These are phyloP conservation scores for Acanthamoeba castellanii DNA, from an alignment of 208 protist species.

Conservation along the genomic window DNA sequence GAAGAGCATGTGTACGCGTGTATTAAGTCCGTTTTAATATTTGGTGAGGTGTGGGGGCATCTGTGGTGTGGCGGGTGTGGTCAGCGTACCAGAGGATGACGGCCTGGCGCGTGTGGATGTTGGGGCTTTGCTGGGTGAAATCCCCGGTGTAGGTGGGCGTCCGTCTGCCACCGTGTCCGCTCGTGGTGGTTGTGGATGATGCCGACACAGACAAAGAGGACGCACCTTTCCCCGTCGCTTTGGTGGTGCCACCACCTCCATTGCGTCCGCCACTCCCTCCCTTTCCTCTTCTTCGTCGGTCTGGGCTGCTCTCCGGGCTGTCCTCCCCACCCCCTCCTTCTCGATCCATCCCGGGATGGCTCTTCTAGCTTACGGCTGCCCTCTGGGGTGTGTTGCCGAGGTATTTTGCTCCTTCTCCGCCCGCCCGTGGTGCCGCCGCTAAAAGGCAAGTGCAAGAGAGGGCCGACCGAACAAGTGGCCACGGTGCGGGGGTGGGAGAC, in stretches of 20 bases:
- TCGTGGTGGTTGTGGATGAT: not conserved
- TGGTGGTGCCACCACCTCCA: no score
- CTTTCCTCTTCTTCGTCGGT: not conserved
- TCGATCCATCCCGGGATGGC: not conserved
- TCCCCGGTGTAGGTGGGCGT: constrained; percentile 9
- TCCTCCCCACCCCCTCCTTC: not conserved
- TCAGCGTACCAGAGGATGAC: not conserved
- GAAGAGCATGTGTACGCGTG: not conserved
- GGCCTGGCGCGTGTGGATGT: not conserved
- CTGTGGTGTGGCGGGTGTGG: not conserved
- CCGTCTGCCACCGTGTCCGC: not conserved
- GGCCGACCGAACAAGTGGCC: no score
- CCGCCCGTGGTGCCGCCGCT: no score
- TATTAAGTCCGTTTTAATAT: not conserved
- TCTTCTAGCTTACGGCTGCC: no score
- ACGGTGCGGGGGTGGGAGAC: no score
- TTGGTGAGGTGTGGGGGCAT: not conserved
- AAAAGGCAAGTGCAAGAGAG: no score
- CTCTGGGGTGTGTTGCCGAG: no score
- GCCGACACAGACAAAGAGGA: no score
- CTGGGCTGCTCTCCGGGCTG: not conserved
- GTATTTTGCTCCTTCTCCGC: no score
- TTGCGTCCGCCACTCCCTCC: no score
- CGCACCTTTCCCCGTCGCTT: no score
- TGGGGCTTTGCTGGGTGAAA: constrained; percentile 32